phyloP scores from a whole-genome alignment of 192 early-diverging fungal species.

The Phlyctochytrium arcticum region DNA sequence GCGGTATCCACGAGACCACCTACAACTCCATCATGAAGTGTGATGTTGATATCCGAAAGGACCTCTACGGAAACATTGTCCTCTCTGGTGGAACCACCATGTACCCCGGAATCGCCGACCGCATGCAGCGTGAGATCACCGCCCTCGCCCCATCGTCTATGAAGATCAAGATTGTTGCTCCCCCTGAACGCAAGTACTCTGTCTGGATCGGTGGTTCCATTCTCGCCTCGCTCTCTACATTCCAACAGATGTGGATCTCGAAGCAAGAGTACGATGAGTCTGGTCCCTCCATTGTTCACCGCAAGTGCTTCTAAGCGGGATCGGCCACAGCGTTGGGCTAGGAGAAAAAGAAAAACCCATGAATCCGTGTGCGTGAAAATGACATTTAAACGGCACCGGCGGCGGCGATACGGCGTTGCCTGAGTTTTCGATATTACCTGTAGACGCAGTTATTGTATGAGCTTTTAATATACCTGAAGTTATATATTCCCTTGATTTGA shows the following conservation, averaged over 20 bases:
- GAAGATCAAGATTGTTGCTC: conserved; percentile 98
- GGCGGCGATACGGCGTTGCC: too few relatives aligned
- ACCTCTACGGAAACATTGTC: conserved; percentile 95
- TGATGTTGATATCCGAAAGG: conserved; percentile 94
- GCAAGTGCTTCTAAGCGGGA: conserved; percentile 80
- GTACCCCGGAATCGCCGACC: conserved; percentile 96
- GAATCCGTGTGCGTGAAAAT: too few relatives aligned
- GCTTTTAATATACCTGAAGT: too few relatives aligned
- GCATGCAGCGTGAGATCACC: conserved; percentile 97
- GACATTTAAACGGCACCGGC: too few relatives aligned
- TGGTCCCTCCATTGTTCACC: conserved; percentile 96
- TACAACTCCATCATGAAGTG: conserved; percentile 98
- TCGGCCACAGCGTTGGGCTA: not conserved
- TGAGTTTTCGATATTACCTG: too few relatives aligned
- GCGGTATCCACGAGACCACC: conserved; percentile 95
- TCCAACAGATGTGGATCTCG: conserved; percentile 99
- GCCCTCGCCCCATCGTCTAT: conserved; percentile 90
- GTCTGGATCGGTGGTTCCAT: conserved; percentile 99
- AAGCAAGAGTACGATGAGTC: conserved; percentile 99
- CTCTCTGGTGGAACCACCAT: conserved; percentile 96
- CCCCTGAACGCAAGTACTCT: conserved; percentile 98
- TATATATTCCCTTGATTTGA: too few relatives aligned
- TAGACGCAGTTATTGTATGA: too few relatives aligned
- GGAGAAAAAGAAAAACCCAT: not conserved
- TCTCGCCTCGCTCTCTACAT: conserved; percentile 93